phyloP scores from a whole-genome alignment of 192 early-diverging fungal species.

The Mortierella hygrophila region DNA sequence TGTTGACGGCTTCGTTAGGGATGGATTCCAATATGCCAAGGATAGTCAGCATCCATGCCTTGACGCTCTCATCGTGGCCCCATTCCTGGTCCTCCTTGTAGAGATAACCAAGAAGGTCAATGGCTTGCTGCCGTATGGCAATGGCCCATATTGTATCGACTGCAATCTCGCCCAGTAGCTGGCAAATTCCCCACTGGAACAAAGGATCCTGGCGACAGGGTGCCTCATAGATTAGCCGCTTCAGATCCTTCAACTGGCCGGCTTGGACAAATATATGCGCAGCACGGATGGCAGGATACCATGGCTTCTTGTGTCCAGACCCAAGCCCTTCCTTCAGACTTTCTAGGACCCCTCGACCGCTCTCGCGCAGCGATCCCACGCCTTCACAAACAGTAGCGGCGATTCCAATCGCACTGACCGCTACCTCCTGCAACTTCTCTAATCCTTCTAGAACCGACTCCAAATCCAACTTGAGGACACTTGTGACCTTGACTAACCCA shows the following conservation, averaged over 20 bases:
- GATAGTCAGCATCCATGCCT: not conserved
- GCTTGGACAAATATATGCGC: not conserved
- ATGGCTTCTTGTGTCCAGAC: not conserved
- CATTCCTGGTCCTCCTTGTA: not conserved
- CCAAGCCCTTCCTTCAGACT: not conserved
- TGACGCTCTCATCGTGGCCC: not conserved
- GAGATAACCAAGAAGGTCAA: not conserved
- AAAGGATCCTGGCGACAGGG: not conserved
- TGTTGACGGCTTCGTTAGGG: not conserved
- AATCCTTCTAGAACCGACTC: not conserved
- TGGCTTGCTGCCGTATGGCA: not conserved
- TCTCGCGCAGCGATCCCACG: not conserved
- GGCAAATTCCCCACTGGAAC: conserved; percentile 7
- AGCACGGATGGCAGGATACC: not conserved
- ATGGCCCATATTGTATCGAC: not conserved
- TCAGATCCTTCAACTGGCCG: not conserved
- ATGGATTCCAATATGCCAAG: not conserved
- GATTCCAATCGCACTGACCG: not conserved
- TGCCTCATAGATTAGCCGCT: not conserved
- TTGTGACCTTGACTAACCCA: not conserved
- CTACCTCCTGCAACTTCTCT: not conserved
- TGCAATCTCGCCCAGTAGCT: not conserved
- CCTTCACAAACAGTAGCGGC: not conserved
- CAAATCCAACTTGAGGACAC: not conserved
- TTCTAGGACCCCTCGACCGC: not conserved